Evolutionary conservation across 257 asterid genomes (phyloP).

Genomic region (Eustoma russellianum): DNA sequence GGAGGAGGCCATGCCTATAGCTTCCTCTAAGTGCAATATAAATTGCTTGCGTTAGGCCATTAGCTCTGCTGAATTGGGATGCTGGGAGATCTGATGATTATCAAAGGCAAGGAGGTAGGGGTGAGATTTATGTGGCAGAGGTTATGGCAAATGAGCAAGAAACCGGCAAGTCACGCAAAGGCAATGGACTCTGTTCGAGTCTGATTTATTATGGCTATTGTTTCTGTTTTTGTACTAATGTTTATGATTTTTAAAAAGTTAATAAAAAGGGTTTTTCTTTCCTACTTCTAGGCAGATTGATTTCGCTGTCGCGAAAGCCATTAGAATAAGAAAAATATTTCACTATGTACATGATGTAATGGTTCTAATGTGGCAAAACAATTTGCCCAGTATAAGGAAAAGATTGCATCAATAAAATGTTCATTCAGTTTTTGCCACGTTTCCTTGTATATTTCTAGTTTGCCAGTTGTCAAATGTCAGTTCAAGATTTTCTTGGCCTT

Average conservation of each 20-base stretch:
- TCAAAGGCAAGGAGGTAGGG: not conserved
- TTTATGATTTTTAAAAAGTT: slow-evolving; percentile 1
- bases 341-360: too few species aligned
- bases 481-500: too few species aligned
- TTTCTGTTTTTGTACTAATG: slow-evolving; percentile 2
- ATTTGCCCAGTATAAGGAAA: too few species aligned
- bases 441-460: not conserved
- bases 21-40: too few species aligned
- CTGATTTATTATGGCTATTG: slow-evolving; percentile 31
- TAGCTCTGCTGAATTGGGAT: not conserved
- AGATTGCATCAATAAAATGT: too few species aligned
- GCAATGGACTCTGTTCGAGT: slow-evolving; percentile 46
- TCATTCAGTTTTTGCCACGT: too few species aligned
- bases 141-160: slow-evolving; percentile 15
- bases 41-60: too few species aligned
- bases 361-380: too few species aligned
- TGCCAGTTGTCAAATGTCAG: too few species aligned
- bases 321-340: too few species aligned
- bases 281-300: too few species aligned
- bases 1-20: slow-evolving; percentile 5
- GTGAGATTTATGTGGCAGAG: not conserved
- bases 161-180: slow-evolving; percentile 65
- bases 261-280: slow-evolving; percentile 3
- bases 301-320: too few species aligned
- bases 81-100: not conserved